Conservation (phyloP, 345 rosid genomes). For the Jatropha curcas region DNA sequence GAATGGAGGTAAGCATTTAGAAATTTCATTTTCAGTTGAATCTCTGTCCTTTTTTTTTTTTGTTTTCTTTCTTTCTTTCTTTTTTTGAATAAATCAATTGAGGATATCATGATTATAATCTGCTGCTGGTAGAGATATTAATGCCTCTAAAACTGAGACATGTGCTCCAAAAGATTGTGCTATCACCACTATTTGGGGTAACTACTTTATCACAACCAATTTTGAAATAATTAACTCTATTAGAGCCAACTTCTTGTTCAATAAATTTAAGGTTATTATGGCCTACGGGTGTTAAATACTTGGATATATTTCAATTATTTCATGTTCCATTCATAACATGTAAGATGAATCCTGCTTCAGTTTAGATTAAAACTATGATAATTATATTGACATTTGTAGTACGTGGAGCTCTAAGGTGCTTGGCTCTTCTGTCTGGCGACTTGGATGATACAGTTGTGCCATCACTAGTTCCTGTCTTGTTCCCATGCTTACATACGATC, state of each 20-base stretch:
- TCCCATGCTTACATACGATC: conserved; percentile 75
- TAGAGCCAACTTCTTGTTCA: too few relatives aligned
- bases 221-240: too few relatives aligned
- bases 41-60: neutral
- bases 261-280: too few relatives aligned
- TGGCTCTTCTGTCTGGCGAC: conserved; percentile 82
- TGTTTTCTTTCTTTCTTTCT: neutral
- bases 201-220: too few relatives aligned
- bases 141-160: too few relatives aligned
- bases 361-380: conserved; percentile 19
- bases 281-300: too few relatives aligned
- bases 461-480: conserved; percentile 63
- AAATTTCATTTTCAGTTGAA: conserved; percentile 2
- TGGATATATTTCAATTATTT: neutral
- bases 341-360: conserved; percentile 11
- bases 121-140: too few relatives aligned
- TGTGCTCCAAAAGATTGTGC: too few relatives aligned
- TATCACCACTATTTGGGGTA: too few relatives aligned
- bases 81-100: neutral
- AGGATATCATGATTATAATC: too few relatives aligned
- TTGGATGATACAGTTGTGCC: conserved; percentile 84
- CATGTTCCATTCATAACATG: neutral
- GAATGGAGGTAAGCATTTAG: conserved; percentile 58
- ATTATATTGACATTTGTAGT: conserved; percentile 46
- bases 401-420: conserved; percentile 82